phyloP scores from a whole-genome alignment of 768 basidiomycete genomes.

The Auricularia auricula-judae region DNA sequence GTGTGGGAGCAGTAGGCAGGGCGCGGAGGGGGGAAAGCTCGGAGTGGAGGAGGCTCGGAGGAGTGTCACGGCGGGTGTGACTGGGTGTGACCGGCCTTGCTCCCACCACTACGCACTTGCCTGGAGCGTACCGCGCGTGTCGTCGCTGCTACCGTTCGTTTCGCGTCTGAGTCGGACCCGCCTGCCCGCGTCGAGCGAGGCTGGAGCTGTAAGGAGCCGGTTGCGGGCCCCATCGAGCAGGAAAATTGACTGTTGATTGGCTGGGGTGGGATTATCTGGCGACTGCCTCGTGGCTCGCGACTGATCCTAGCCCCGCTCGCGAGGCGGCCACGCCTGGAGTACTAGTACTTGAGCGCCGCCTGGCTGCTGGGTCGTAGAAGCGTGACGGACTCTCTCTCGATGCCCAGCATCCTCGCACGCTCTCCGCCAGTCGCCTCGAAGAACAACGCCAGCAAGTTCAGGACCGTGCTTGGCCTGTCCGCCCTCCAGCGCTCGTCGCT shows the following conservation, averaged over 20 bases:
- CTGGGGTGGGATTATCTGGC: not conserved
- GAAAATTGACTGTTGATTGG: not conserved
- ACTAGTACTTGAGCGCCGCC: not conserved
- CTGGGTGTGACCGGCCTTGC: no score
- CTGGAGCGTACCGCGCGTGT: no score
- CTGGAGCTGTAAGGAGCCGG: no score
- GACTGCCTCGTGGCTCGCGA: not conserved
- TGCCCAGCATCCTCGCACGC: not conserved
- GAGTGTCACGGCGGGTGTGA: no score
- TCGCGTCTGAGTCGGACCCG: no score
- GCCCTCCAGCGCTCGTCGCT: slow-evolving; percentile 1
- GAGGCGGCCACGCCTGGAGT: not conserved
- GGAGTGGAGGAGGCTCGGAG: no score
- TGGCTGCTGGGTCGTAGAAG: not conserved
- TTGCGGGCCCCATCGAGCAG: no score
- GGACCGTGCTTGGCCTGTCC: slow-evolving; percentile 7
- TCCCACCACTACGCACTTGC: no score
- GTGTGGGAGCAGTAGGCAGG: no score
- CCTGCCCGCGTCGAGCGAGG: no score
- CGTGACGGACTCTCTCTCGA: not conserved
- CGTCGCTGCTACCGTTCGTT: no score
- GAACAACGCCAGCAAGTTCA: slow-evolving; percentile 7
- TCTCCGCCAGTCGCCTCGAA: not conserved
- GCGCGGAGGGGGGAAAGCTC: no score
- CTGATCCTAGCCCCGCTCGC: not conserved